Evolutionary conservation across 345 rosid genomes (phyloP), one percentile per base, ranked within the genome.

Genomic region (Noccaea bulbosa): DNA sequence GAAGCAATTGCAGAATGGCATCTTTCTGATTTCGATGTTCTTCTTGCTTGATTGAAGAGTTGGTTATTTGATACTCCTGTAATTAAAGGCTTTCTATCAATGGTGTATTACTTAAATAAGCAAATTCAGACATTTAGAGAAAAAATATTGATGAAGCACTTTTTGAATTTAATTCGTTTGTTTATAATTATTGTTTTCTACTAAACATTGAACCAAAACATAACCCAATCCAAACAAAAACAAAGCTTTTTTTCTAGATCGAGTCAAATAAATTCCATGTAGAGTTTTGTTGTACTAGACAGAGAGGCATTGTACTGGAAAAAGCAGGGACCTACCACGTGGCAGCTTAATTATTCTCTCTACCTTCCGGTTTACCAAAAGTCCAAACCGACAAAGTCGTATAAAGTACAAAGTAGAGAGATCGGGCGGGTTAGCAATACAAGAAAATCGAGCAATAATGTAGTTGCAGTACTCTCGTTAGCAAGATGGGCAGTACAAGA

Each of bases 1-100:
- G 87, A 81, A 72, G 70, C 60, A 17, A 73, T 67, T 43, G 91
- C 88, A 33, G 93, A 89, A 60, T 84, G 93, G 89, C 69, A 69
- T 50, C 65, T 87, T 38, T 82, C 82, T 47, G 88, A 86, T 62
- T 87, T 87, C 4, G 81, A 87, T 56, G 85, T 87, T 60, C 55
- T 80, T 67, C 48, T 84, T 34, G 74, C 72, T 5, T 78, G 33
- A 54, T 33, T 27, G 4, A 27, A 27, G 30, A 27, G 30, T 27
- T 24, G 20, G 20, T 17, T 17, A 24, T 24, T n/a, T n/a, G 27
- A 24, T 24, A 24, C 27, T 24, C 27, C 2, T 24, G 27, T 24
- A 24, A 24, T 24, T 24, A 24, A 24, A 17, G 20, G 20, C 20
- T 17, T 17, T 17, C 20, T 17, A 17, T 17, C 20, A 17, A 17